These are phyloP conservation scores for Helenozyma rhizophorensis DNA, from an alignment of 805 yeast species.

Conservation along the genomic window DNA sequence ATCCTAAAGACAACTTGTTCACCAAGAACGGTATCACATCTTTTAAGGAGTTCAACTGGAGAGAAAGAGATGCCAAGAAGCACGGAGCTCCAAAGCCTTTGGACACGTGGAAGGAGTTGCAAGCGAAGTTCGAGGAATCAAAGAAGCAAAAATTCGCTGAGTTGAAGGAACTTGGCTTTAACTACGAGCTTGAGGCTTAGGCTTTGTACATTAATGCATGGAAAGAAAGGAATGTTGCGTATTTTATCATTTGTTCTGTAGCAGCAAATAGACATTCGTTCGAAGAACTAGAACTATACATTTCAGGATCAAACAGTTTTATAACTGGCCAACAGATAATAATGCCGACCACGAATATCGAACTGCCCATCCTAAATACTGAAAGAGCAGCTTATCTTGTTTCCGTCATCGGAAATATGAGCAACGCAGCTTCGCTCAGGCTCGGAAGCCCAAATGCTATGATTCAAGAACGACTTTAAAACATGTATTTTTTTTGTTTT, in stretches of 20 bases:
- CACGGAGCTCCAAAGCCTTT: conserved; percentile 56
- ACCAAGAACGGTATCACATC: conserved; percentile 10
- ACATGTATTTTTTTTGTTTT: too few relatives aligned
- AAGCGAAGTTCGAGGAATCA: conserved; percentile 40
- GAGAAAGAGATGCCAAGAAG: conserved; percentile 26
- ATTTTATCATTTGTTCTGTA: background rate
- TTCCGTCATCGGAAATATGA: too few relatives aligned
- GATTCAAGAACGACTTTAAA: too few relatives aligned
- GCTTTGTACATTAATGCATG: conserved; percentile 3
- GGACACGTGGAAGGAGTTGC: conserved; percentile 53
- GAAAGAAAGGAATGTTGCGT: background rate
- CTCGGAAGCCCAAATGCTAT: too few relatives aligned
- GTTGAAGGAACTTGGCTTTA: conserved; percentile 33
- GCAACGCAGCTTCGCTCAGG: too few relatives aligned
- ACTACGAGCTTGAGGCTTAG: conserved; percentile 13
- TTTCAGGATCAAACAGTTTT: too few relatives aligned
- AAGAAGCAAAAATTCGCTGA: conserved; percentile 43
- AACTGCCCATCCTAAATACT: too few relatives aligned
- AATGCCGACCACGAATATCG: too few relatives aligned
- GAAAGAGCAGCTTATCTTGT: too few relatives aligned
- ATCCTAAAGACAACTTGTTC: conserved; percentile 52
- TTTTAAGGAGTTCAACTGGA: conserved; percentile 14
- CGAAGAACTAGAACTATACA: too few relatives aligned
- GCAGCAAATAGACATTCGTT: too few relatives aligned
- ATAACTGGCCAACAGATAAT: too few relatives aligned